A percentile compares a stretch with the other conserved stretches of the same genome.
Evolutionary conservation across 768 basidiomycete species (phyloP).

Genomic region (Lanmaoa pseudosensibilis): DNA sequence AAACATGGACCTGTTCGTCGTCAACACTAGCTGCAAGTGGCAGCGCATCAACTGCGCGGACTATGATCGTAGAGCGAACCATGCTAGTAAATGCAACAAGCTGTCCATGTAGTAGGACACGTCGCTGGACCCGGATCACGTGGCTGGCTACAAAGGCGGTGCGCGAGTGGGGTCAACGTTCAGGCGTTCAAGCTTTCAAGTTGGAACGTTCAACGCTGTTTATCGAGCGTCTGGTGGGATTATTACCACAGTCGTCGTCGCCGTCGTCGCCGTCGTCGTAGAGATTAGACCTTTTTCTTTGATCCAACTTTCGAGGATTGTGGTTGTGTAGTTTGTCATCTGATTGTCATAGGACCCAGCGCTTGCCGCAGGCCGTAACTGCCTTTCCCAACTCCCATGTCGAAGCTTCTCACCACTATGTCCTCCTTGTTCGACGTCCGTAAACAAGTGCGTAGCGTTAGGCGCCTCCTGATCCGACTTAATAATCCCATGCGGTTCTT

Average conservation of each 20-base stretch:
- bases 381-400: not conserved
- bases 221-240: not conserved
- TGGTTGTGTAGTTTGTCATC: not conserved
- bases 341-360: not conserved
- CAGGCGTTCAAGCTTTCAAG: not conserved
- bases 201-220: too few relatives aligned
- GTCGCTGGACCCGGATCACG: slow-evolving; percentile 11
- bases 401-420: slow-evolving; percentile 28
- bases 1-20: slow-evolving; percentile 79
- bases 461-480: slow-evolving; percentile 6
- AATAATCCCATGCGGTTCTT: slow-evolving; percentile 6
- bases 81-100: slow-evolving; percentile 38
- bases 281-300: not conserved
- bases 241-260: not conserved
- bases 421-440: slow-evolving; percentile 61
- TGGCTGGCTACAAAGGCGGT: not conserved
- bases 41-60: slow-evolving; percentile 81
- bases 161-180: not conserved
- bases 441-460: slow-evolving; percentile 53
- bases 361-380: not conserved
- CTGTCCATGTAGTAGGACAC: slow-evolving; percentile 1
- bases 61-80: slow-evolving; percentile 87
- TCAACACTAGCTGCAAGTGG: slow-evolving; percentile 96
- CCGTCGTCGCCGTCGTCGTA: not conserved
- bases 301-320: not conserved